A percentile compares a stretch with the other conserved stretches of the same genome.
phyloP scores from a whole-genome alignment of 306 rosid genomes.

The Quercus gilva region DNA sequence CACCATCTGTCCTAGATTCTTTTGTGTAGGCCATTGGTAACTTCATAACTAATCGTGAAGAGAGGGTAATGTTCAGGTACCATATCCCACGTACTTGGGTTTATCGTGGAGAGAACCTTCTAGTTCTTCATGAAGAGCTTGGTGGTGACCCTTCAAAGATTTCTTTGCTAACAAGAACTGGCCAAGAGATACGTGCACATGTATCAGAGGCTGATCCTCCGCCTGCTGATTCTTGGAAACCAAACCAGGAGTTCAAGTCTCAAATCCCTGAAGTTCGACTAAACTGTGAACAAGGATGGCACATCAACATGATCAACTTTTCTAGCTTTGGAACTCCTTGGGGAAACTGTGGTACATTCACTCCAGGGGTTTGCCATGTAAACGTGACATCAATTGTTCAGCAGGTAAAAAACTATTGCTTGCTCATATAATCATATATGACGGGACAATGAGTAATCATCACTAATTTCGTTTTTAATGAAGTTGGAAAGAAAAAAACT shows the following conservation, averaged over 20 bases:
- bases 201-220: neutral
- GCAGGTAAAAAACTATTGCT: neutral
- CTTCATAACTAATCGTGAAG: neutral
- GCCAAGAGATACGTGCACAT: neutral
- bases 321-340: neutral
- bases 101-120: slow-evolving; percentile 19
- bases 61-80: slow-evolving; percentile 11
- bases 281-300: neutral
- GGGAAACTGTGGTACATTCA: neutral
- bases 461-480: too few species aligned
- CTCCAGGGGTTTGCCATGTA: neutral
- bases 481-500: too few species aligned
- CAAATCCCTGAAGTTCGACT: neutral
- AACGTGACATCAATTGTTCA: neutral
- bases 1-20: too few species aligned
- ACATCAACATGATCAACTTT: neutral
- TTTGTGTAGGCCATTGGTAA: too few species aligned
- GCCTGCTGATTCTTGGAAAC: neutral
- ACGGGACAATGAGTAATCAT: too few species aligned
- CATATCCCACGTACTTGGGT: slow-evolving; percentile 32
- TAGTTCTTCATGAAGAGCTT: slow-evolving; percentile 32
- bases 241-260: neutral
- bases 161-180: slow-evolving; percentile 13
- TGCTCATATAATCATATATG: too few species aligned
- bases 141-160: slow-evolving; percentile 31